Evolutionary conservation across 805 yeast genomes (phyloP), one percentile per base, ranked within the genome.

Genomic region (Hanseniaspora hatyaiensis): DNA sequence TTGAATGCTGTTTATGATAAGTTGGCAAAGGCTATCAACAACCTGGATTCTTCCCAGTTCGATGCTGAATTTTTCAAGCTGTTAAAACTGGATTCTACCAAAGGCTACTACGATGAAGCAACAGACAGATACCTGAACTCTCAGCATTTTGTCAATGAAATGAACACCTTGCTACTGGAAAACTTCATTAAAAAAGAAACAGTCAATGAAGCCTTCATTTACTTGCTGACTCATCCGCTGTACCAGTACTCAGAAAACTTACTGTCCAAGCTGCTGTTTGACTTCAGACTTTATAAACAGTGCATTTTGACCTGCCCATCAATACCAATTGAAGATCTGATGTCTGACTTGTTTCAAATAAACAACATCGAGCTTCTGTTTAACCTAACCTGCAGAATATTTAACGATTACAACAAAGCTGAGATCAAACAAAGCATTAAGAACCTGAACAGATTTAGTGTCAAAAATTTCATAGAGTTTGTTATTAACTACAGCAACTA

Each of bases 161-260:
- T 77, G 6, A 67, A 71, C 23, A 65, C 59, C 29, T 64, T 71
- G 52, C 69, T 73, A 6, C 65, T 79, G 40, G 53, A 54, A 19
- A 55, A 50, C 16, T 59, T 55, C 20, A 41, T 49, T 18, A 28
- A 19, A 52, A 52, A 49, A 54, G 59, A 55, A 33, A 52, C 52
- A 51, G 63, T 58, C 72, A 92, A 44, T 78, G 79, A 55, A 64
- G 69, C 86, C 2, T 62, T 85, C 40, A 73, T 81, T 1, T 88
- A 84, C 58, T 68, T 88, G 29, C 68, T 89, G 52, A 82, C 95
- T 2, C 95, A 89, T 65, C 96, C 96, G 15, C 65, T 85, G 16
- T 87, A 81, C 63, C 65, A 69, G 16, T 73, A 70, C 51, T 68
- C 84, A 8, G 62, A 65, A 4, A 78, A 77, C 1, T 60, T 88